Evolutionary conservation across 192 early-diverging fungal genomes (phyloP).

Genomic region (Spizellomyces sp.): DNA sequence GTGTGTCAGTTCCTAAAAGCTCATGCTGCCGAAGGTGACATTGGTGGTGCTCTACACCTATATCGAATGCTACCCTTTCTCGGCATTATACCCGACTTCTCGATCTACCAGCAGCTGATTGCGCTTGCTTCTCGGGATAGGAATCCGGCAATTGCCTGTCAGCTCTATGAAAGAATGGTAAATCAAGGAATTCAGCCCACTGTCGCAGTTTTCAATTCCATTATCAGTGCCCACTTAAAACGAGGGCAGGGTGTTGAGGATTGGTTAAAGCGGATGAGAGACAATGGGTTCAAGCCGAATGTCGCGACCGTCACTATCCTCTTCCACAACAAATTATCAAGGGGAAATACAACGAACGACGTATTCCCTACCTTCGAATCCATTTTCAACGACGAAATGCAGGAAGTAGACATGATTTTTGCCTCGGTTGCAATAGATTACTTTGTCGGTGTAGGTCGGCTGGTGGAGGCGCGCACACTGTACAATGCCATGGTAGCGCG

Average conservation of each 20-base stretch:
- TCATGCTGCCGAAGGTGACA: background rate
- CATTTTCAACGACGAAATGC: too few relatives aligned
- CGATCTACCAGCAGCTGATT: background rate
- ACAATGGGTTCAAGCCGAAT: background rate
- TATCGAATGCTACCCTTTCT: background rate
- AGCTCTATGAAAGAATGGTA: too few relatives aligned
- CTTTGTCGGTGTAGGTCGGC: background rate
- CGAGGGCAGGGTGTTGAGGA: background rate
- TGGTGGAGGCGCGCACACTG: background rate
- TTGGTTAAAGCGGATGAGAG: background rate
- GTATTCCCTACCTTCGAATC: background rate
- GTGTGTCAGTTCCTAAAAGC: background rate
- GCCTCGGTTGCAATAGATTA: background rate
- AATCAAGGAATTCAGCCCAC: constrained; percentile 3
- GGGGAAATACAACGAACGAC: background rate
- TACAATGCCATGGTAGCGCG: background rate
- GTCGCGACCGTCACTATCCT: background rate
- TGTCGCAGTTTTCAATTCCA: constrained; percentile 2
- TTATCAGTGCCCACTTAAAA: background rate
- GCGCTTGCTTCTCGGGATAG: background rate
- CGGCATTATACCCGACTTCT: background rate
- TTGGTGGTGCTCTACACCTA: background rate
- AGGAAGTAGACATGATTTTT: background rate
- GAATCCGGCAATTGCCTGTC: background rate
- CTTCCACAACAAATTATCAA: background rate